phyloP scores from a whole-genome alignment of 129 eudicot genomes.

The sunflower (Helianthus annuus) region HanXRQr2.0-SUNRISE NC_035440.2:99380295-99380794 shows the following conservation, averaged over 20 bases:
- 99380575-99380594: no score
- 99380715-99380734: conserved; percentile 93
- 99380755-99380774: conserved; percentile 69
- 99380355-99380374: conserved; percentile 99
- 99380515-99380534: no score
- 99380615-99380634: no score
- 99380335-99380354: conserved; percentile 84
- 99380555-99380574: no score
- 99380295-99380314: conserved; percentile 78
- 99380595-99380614: neutral
- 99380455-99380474: no score
- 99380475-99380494: no score
- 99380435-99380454: no score
- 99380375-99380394: conserved; percentile 45
- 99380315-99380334: conserved; percentile 80
- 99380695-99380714: conserved; percentile 67
- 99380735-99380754: conserved; percentile 80
- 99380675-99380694: neutral
- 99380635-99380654: neutral
- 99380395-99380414: no score
- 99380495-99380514: no score
- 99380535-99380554: no score
- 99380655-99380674: neutral
- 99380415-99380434: no score
- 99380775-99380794: conserved; percentile 63